Conservation (phyloP, 352 stramenopile genomes). For the Pythium brachiatum region DNA sequence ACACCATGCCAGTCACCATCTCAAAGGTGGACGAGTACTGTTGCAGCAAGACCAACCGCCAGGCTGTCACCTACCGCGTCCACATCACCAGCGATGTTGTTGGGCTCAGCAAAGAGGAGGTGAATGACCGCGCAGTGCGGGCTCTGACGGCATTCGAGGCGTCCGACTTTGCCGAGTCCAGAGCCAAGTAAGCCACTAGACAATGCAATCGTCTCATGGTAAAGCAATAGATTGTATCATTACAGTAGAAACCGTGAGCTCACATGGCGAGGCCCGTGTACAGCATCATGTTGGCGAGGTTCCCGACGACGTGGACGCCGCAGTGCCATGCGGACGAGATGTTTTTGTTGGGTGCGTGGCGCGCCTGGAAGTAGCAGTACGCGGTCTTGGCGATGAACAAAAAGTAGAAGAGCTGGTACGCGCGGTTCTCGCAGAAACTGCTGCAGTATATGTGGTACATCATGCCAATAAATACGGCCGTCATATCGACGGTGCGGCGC, state of each 20-base stretch:
- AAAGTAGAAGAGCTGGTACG: conserved; percentile 60
- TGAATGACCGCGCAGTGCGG: conserved; percentile 40
- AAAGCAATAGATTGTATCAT: conserved; percentile 2
- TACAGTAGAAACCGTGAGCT: background rate
- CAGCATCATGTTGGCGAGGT: conserved; percentile 73
- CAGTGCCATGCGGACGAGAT: conserved; percentile 77
- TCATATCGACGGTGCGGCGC: conserved; percentile 71
- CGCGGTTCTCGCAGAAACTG: conserved; percentile 42
- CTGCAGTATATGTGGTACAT: conserved; percentile 69
- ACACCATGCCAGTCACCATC: conserved; percentile 34
- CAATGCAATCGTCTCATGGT: background rate
- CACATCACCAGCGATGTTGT: conserved; percentile 35
- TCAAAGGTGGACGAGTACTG: conserved; percentile 60
- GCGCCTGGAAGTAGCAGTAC: conserved; percentile 72
- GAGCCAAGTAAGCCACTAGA: conserved; percentile 26
- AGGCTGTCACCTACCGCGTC: conserved; percentile 63
- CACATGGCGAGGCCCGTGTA: conserved; percentile 62
- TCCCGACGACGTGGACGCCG: conserved; percentile 71
- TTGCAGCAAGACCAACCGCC: conserved; percentile 45
- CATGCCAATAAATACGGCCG: conserved; percentile 51
- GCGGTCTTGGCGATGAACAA: conserved; percentile 64
- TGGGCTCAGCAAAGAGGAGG: conserved; percentile 46
- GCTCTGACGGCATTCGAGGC: conserved; percentile 46
- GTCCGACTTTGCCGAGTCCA: conserved; percentile 56
- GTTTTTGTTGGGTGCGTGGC: conserved; percentile 57